A percentile compares a stretch with the other conserved stretches of the same genome.
Evolutionary conservation across 1,139 yeast genomes (phyloP).

Genomic region (Taphrina confusa): DNA sequence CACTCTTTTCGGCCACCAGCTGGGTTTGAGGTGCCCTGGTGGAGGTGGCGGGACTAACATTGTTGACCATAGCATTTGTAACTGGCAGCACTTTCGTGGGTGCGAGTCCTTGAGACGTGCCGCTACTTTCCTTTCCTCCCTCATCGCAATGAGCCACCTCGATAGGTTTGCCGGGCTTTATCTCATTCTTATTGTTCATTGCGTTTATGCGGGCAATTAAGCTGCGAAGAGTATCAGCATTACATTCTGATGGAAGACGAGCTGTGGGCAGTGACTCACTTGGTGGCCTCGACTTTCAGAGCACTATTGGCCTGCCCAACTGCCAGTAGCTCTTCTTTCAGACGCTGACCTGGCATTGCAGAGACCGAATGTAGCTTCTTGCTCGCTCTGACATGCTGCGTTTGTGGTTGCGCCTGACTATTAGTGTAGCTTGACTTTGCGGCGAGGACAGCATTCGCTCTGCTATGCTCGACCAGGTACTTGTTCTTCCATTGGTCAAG

Average conservation of each 20-base stretch:
- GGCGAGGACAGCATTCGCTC: not conserved
- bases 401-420: not conserved
- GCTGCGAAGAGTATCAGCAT: not conserved
- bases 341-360: not conserved
- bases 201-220: not conserved
- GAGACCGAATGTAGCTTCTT: not conserved
- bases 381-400: not conserved
- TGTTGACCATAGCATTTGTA: no score
- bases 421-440: not conserved
- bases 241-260: not conserved
- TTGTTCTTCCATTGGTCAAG: not conserved
- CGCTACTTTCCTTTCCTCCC: no score
- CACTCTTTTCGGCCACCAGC: no score
- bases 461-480: slow-evolving; percentile 1
- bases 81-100: no score
- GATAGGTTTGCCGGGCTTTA: no score
- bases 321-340: slow-evolving; percentile 3
- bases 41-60: no score
- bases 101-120: no score
- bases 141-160: no score
- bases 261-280: not conserved
- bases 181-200: not conserved
- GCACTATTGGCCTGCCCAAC: not conserved
- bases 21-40: no score
- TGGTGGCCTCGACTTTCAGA: slow-evolving; percentile 3